Evolutionary conservation across 306 rosid genomes (phyloP), one percentile per base, ranked within the genome.

Genomic region (Gleditsia sinensis): DNA sequence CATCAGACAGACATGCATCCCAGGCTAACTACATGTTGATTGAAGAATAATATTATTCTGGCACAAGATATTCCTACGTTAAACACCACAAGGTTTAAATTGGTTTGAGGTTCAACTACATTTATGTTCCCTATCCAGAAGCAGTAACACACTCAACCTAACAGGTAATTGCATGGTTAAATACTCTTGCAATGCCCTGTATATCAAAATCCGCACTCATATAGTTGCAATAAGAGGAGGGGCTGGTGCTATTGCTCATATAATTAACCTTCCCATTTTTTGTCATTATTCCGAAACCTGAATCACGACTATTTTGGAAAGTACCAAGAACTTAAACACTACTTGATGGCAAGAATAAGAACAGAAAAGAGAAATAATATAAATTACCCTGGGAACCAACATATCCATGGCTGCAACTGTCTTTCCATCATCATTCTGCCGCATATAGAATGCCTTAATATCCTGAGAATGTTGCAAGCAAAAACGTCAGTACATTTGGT

Each of bases 341-440:
- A 64, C 13, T 75, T 23, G 7, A 64, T 33, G 57, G 46, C 45
- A 69, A 60, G n/a, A 74, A 30, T 32, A 66, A 56, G 1, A 19
- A 33, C 10, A 72, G 2, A 61, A 56, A 36, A 13, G 23, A 68
- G 32, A 65, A 37, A 67, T 75, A 25, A 30, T 17, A 42, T 30
- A 76, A 19, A 28, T 82, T 89, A 94, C 98, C 97, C 74, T 85
- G 67, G 98, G 98, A 74, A 94, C 97, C 89, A 94, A 69, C 93
- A 94, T 72, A 82, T 94, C 98, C 98, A 94, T 94, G 32, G 98
- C 98, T 1, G 98, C 98, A 53, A 94, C 97, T 71, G 98, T 94
- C 80, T 78, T 91, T 48, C 89, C 96, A 70, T 94, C 98, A 59
- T 91, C 97, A 86, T 94, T 94, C 80, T 84, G 92, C 75, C 98